These are phyloP conservation scores for Mucor piriformis DNA, from an alignment of 371 early-diverging fungal species.

Conservation along the genomic window DNA sequence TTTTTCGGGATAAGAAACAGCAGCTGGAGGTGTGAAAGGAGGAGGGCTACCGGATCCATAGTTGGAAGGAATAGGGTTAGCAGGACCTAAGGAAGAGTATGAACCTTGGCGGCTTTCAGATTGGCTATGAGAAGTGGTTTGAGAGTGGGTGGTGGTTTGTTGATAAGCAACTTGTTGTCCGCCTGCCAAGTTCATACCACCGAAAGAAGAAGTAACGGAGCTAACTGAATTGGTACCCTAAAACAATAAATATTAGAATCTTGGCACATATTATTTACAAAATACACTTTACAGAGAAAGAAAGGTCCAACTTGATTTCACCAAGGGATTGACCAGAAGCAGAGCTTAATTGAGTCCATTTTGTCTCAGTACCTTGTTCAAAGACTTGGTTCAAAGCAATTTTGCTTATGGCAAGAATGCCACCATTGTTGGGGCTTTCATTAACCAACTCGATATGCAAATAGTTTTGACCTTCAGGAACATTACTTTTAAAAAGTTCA, in stretches of 20 bases:
- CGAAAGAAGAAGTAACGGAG: conserved; percentile 22
- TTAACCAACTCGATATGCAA: conserved; percentile 30
- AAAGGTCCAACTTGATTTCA: conserved; percentile 22
- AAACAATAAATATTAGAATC: conserved; percentile 4
- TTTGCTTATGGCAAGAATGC: conserved; percentile 20
- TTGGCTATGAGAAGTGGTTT: conserved; percentile 9
- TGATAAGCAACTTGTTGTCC: conserved; percentile 18
- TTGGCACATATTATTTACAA: background rate
- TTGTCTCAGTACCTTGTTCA: conserved; percentile 15
- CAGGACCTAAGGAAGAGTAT: conserved; percentile 27
- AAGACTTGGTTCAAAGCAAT: conserved; percentile 15
- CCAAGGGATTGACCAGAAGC: conserved; percentile 13
- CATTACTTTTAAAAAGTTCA: conserved; percentile 10
- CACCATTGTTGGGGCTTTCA: conserved; percentile 21
- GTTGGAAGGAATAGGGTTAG: conserved; percentile 31
- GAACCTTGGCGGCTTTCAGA: conserved; percentile 27
- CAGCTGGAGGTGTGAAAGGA: conserved; percentile 28
- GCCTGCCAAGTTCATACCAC: conserved; percentile 23
- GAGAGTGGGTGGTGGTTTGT: conserved; percentile 14
- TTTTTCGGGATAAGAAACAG: conserved; percentile 17
- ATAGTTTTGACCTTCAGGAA: conserved; percentile 21
- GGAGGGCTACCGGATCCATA: conserved; percentile 32
- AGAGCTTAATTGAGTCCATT: conserved; percentile 19
- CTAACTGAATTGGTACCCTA: conserved; percentile 21
- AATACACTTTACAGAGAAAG: conserved; percentile 21